These are phyloP conservation scores for Suhomyces bolitotheri DNA, from an alignment of 1,139 yeast species.

Conservation along the genomic window DNA sequence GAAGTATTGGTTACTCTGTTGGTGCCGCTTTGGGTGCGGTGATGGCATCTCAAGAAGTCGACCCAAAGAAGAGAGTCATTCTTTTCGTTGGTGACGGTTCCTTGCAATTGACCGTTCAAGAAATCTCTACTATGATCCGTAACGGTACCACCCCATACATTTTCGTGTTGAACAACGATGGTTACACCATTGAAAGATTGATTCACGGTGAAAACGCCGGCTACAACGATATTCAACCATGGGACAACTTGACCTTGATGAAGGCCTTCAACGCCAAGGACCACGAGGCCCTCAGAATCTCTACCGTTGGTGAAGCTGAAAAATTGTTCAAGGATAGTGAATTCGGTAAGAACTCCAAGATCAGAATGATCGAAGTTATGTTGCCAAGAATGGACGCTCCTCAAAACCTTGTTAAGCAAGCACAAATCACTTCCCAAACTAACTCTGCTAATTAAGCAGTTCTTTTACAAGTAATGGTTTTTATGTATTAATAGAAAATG, in stretches of 20 bases:
- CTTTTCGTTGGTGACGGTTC: constrained; percentile 91
- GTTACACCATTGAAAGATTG: constrained; percentile 87
- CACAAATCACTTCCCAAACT: constrained; percentile 65
- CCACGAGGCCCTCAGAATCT: constrained; percentile 55
- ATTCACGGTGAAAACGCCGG: constrained; percentile 77
- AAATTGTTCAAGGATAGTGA: constrained; percentile 51
- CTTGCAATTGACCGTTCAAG: constrained; percentile 83
- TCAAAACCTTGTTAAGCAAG: constrained; percentile 49
- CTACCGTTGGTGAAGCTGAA: constrained; percentile 68
- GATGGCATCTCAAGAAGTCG: constrained; percentile 57
- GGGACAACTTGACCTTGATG: constrained; percentile 72
- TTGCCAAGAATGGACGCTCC: constrained; percentile 85
- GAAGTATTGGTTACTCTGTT: constrained; percentile 34
- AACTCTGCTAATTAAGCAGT: constrained; percentile 40
- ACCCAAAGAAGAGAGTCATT: constrained; percentile 69
- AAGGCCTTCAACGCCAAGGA: constrained; percentile 71
- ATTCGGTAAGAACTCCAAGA: constrained; percentile 62
- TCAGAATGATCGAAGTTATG: constrained; percentile 78
- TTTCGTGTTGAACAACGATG: constrained; percentile 83
- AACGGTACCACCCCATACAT: constrained; percentile 64
- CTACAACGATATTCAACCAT: constrained; percentile 79
- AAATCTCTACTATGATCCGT: constrained; percentile 79
- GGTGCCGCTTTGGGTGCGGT: constrained; percentile 35
- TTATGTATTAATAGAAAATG: no score
- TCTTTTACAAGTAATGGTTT: no score